Conservation (phyloP, 129 eudicot genomes). For the Pulicaria dysenterica region DNA sequence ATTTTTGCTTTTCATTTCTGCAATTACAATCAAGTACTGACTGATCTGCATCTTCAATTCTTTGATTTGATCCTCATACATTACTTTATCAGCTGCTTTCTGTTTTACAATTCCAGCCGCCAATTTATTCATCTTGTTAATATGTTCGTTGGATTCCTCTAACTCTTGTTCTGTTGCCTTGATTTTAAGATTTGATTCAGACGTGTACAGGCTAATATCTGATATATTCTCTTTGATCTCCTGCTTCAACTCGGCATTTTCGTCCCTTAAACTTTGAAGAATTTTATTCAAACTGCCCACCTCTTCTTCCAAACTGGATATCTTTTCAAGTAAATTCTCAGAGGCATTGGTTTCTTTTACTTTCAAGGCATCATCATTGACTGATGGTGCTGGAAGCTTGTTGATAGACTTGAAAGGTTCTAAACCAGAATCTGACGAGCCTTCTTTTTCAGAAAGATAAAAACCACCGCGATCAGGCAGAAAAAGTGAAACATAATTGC, state of each 20-base stretch:
- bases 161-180: constrained; percentile 40
- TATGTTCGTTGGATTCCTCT: constrained; percentile 16
- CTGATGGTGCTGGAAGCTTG: constrained; percentile 35
- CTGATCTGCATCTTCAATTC: constrained; percentile 39
- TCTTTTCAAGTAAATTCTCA: constrained; percentile 37
- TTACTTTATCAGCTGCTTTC: constrained; percentile 35
- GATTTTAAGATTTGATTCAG: constrained; percentile 30
- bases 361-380: constrained; percentile 29
- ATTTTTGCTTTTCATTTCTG: constrained; percentile 42
- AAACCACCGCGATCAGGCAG: constrained; percentile 54
- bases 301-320: constrained; percentile 45
- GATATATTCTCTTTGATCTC: constrained; percentile 41
- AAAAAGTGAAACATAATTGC: constrained; percentile 35
- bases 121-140: not conserved
- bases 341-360: constrained; percentile 20
- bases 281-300: constrained; percentile 42
- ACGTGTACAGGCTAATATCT: constrained; percentile 23
- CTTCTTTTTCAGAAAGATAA: constrained; percentile 40
- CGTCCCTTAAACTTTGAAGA: constrained; percentile 49
- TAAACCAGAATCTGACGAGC: constrained; percentile 70
- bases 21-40: constrained; percentile 32
- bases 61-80: constrained; percentile 47
- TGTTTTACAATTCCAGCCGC: constrained; percentile 2
- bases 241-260: constrained; percentile 52
- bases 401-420: constrained; percentile 48